Base-by-base conservation (phyloP, 768 basidiomycete species). In the Mycena crocata region DNA sequence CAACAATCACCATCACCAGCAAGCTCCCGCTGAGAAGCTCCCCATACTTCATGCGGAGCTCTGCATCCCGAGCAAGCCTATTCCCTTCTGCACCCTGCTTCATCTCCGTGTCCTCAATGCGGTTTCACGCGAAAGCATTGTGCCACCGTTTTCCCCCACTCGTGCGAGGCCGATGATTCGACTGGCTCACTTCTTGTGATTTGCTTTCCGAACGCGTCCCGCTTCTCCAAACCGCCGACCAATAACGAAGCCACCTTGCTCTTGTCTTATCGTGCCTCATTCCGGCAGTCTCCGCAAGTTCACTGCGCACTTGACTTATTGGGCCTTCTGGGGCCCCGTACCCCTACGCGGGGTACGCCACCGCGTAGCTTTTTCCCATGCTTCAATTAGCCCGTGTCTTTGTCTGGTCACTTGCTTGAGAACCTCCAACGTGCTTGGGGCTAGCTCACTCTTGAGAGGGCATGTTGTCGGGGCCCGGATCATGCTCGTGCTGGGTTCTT, bases 301-400 rank as follows among this genome's bases (percentile, higher is more conserved):
- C 39, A 52, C 63, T 64, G 63, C 63, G 63, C 56, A 64, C 40
- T 64, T 64, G 63, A 64, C 63, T 64, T 64, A 32, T 64, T 52
- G 63, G 63, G 63, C 56, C 32, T 44, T 6, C 63, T 64, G 56
- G 63, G 63, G 56, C 50, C 24, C 31, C 2, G 49, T 40, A 24
- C 4, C 26, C 32, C 57, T 23, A 23, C 7, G 6, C 51, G 62
- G n/a, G n/a, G n/a, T n/a, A n/a, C n/a, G n/a, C n/a, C n/a, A n/a
- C 34, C 46, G 51, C 40, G 32, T 23, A 5, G 21, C 31, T 30
- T 9, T 10, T 62, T 56, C 62, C 44, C 62, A 64, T 64, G 55
- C 55, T 35, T 19, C 6, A 64, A 64, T 64, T 64, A 64, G 62
- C 28, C 37, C 23, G 30, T 31, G 62, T 45, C 51, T 26, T 31